Evolutionary conservation across 176 grass and related monocot genomes (phyloP).

Genomic region (Phragmites australis): DNA sequence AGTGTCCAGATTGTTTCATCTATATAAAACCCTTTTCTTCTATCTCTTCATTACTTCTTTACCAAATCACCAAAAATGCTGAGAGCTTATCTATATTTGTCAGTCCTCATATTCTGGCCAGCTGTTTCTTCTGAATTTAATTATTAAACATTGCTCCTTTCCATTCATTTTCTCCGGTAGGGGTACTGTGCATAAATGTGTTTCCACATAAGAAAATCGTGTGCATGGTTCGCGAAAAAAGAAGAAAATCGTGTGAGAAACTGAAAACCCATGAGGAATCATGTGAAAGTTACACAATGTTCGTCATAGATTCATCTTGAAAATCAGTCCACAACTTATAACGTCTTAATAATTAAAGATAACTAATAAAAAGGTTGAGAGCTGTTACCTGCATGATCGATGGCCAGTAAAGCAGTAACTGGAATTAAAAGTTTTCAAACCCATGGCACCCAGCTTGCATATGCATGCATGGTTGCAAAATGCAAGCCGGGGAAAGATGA

Average conservation of each 20-base stretch:
- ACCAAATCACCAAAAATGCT: too few relatives aligned
- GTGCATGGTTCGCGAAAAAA: too few relatives aligned
- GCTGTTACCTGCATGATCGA: not conserved
- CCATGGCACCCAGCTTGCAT: slow-evolving; percentile 10
- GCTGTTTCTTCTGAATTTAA: not conserved
- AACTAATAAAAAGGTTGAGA: too few relatives aligned
- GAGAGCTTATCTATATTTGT: too few relatives aligned
- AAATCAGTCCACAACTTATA: too few relatives aligned
- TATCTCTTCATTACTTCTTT: too few relatives aligned
- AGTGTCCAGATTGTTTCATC: too few relatives aligned
- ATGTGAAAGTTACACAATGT: not conserved
- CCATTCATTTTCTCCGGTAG: not conserved
- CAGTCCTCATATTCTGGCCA: not conserved
- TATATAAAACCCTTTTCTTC: too few relatives aligned
- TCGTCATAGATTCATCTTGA: not conserved
- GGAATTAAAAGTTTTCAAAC: not conserved
- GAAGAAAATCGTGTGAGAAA: not conserved
- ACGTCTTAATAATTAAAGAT: not conserved
- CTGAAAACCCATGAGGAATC: not conserved
- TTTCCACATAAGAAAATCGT: not conserved
- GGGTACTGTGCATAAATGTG: not conserved
- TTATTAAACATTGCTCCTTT: not conserved
- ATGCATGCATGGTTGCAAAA: not conserved
- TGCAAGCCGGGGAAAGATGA: not conserved
- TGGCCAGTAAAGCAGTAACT: not conserved